Evolutionary conservation across 2,329 filamentous ascomycete genomes (phyloP).

Genomic region (Sporothrix inflata): DNA sequence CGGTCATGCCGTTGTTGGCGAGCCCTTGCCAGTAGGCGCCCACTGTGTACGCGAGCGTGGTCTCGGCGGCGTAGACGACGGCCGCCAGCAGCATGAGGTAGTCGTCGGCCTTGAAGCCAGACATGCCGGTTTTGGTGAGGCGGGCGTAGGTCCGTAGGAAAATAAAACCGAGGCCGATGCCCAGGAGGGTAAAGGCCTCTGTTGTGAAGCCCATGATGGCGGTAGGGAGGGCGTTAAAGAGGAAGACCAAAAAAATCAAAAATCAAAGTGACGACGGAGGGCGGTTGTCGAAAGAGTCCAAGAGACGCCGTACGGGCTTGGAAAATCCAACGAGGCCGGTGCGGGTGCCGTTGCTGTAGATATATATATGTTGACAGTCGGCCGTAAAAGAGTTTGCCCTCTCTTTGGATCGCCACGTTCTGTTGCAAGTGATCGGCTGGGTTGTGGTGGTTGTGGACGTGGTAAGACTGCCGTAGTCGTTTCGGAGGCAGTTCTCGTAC

Average conservation of each 20-base stretch:
- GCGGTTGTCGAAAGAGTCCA: not conserved
- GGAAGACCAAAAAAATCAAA: not conserved
- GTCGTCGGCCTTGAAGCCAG: conserved; percentile 60
- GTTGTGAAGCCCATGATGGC: conserved; percentile 42
- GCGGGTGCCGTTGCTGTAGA: not conserved
- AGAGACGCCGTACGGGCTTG: too few species aligned
- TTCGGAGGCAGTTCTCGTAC: not conserved
- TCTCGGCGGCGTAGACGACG: conserved; percentile 39
- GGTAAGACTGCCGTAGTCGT: not conserved
- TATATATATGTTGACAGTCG: not conserved
- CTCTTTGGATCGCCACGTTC: not conserved
- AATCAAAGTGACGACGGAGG: not conserved
- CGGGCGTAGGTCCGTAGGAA: conserved; percentile 55
- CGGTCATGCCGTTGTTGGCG: conserved; percentile 43
- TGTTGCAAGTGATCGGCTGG: not conserved
- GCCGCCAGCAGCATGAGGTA: conserved; percentile 60
- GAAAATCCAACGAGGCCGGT: not conserved
- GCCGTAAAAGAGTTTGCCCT: not conserved
- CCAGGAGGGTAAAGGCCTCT: conserved; percentile 56
- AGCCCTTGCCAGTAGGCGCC: conserved; percentile 39
- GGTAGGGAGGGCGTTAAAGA: too few species aligned
- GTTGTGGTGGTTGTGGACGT: not conserved
- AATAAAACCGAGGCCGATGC: conserved; percentile 54
- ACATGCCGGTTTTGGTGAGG: conserved; percentile 51
- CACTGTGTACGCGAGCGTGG: conserved; percentile 40